A percentile compares a stretch with the other conserved stretches of the same genome.
Conservation (phyloP, 1,139 yeast species). For the Kodamaea anthophila region DNA sequence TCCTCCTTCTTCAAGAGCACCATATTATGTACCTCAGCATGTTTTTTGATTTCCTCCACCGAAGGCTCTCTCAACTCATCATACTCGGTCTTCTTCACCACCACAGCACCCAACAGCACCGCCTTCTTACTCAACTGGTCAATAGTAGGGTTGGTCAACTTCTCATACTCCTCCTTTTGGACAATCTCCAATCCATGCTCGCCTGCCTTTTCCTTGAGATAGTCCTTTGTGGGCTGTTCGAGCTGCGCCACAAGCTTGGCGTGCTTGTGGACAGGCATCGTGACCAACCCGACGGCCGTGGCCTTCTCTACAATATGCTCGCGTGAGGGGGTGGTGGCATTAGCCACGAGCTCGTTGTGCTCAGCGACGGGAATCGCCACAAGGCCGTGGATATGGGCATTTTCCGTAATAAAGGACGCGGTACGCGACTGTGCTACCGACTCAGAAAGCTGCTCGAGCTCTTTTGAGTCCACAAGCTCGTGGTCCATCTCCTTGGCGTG, state of each 20-base stretch:
- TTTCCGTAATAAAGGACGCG: conserved; percentile 11
- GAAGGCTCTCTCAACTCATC: conserved; percentile 17
- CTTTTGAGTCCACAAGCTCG: conserved; percentile 8
- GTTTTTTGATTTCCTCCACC: conserved; percentile 17
- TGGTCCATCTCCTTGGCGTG: conserved; percentile 8
- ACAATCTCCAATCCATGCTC: conserved; percentile 6
- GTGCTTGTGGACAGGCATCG: conserved; percentile 12
- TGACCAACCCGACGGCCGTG: conserved; percentile 16
- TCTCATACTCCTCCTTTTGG: conserved; percentile 8
- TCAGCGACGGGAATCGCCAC: conserved; percentile 11
- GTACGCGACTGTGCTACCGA: conserved; percentile 7
- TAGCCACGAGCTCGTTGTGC: conserved; percentile 17
- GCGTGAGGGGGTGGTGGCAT: conserved; percentile 27
- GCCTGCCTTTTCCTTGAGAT: conserved; percentile 10
- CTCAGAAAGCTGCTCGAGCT: conserved; percentile 7
- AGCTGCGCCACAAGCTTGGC: conserved; percentile 9
- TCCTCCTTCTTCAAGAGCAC: conserved; percentile 5
- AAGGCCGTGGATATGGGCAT: conserved; percentile 15
- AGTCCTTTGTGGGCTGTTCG: conserved; percentile 11
- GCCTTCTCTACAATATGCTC: conserved; percentile 33
- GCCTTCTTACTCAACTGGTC: conserved; percentile 14
- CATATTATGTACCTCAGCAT: conserved; percentile 12
- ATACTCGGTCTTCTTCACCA: conserved; percentile 10
- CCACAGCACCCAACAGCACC: conserved; percentile 1
- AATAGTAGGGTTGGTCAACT: conserved; percentile 12